These are phyloP conservation scores for Tremella mesenterica DNA, from an alignment of 768 basidiomycete species.

Conservation along the genomic window DNA sequence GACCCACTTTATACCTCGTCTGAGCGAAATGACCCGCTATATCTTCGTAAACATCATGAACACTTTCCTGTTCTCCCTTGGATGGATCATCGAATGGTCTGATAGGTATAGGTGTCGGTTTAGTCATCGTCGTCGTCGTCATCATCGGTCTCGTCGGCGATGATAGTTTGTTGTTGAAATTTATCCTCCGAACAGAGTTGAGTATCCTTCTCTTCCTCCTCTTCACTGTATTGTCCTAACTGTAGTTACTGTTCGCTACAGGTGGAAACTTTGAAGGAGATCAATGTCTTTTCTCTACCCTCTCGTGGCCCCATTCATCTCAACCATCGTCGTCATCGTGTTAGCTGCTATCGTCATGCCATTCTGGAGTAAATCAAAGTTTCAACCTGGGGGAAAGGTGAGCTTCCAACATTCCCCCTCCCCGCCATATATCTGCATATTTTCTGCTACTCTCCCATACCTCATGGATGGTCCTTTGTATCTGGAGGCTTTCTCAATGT, in stretches of 20 bases:
- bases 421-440: no score
- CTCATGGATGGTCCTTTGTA: no score
- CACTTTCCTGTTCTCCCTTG: conserved; percentile 33
- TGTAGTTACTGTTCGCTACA: no score
- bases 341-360: conserved; percentile 18
- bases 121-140: conserved; percentile 4
- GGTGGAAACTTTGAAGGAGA: no score
- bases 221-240: no score
- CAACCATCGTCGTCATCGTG: no score
- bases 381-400: conserved; percentile 30
- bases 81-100: conserved; percentile 8
- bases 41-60: conserved; percentile 44
- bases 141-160: conserved; percentile 1
- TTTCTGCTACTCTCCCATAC: no score
- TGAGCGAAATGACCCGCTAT: conserved; percentile 45
- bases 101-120: conserved; percentile 24
- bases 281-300: no score
- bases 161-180: background rate
- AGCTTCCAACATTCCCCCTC: no score
- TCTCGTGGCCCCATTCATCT: no score
- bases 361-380: conserved; percentile 13
- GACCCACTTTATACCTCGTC: conserved; percentile 44
- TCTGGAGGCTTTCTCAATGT: no score
- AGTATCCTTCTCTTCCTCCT: no score
- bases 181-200: background rate